Conservation (phyloP, 1,139 yeast genomes). For the Blastobotrys petasosporus region DNA sequence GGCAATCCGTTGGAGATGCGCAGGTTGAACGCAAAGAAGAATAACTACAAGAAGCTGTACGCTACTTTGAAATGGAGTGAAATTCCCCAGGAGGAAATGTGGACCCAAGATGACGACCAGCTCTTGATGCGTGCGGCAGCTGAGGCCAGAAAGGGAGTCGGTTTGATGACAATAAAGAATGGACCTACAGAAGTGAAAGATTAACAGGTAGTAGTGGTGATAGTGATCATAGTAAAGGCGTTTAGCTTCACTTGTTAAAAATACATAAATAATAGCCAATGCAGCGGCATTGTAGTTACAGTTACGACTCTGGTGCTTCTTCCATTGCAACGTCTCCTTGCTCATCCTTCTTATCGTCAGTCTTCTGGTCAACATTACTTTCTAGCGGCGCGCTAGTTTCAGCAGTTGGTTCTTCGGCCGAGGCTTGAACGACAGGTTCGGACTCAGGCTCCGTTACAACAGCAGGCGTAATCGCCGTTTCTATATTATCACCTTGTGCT, state of each 20-base stretch:
- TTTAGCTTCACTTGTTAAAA: neutral
- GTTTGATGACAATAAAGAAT: slow-evolving; percentile 44
- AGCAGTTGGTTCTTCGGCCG: neutral
- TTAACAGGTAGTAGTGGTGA: neutral
- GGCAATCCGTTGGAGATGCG: slow-evolving; percentile 55
- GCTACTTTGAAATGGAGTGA: slow-evolving; percentile 41
- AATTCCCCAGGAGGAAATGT: slow-evolving; percentile 37
- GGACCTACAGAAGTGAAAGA: slow-evolving; percentile 11
- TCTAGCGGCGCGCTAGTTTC: neutral
- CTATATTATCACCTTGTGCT: slow-evolving; percentile 3
- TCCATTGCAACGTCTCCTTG: slow-evolving; percentile 23
- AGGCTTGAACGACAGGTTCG: neutral
- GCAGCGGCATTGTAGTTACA: neutral
- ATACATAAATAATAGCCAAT: neutral
- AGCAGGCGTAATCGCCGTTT: neutral
- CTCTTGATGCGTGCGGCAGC: slow-evolving; percentile 29
- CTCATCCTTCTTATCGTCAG: neutral
- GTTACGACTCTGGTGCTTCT: slow-evolving; percentile 15
- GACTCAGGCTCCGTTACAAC: neutral
- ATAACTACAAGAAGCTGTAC: slow-evolving; percentile 40
- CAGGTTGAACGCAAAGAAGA: slow-evolving; percentile 41
- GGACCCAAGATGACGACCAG: slow-evolving; percentile 47
- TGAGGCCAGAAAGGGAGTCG: slow-evolving; percentile 51
- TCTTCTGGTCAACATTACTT: too few species aligned
- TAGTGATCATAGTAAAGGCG: neutral